Evolutionary conservation across 331 rosid genomes (phyloP), one percentile per base, ranked within the genome.

Genomic region (Acacia concinna): DNA sequence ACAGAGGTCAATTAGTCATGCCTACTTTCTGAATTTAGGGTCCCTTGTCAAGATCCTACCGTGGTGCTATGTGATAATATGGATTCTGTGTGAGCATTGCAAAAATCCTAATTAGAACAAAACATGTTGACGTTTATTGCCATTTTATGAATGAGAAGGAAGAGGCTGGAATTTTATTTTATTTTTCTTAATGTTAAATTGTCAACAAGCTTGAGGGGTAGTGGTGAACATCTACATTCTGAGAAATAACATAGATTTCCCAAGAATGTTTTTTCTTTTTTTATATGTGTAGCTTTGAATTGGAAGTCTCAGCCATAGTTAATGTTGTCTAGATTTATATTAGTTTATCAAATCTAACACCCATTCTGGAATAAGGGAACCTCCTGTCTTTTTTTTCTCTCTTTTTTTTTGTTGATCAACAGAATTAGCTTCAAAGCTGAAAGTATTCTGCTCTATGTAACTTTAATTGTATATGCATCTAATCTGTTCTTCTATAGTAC

Each of bases 381-480:
- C 11, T 68, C 37, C 8, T 25, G 41, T 25, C 14, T 0, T 68
- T 21, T 23, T 40, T 7, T 68, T 40, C 23, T n/a, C 10, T 25
- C 2, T 68, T 21, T 23, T 40, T 7, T 68, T 40, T 40, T n/a
- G 11, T 40, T 11, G 34, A 40, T 25, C 54, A 54, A 54, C 62
- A 54, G 28, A 40, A 37, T 69, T 35, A 80, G 13, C 34, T 71
- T 47, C 23, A 67, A 74, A 81, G 30, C 9, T 47, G 30, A 21
- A 72, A 65, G 41, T 57, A 23, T 74, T 68, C 21, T 68, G 70
- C 77, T 83, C 7, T 40, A 49, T 51, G 37, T 4, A 14, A 40
- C 78, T 68, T 69, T 49, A 62, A 69, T 47, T 44, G 63, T 40
- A 12, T 40, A 51, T 38, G 65, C 49, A 74, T 78, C 65, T 75